These are phyloP conservation scores for Ophiocordyceps sinensis DNA, from an alignment of 2,329 filamentous ascomycete genomes.

Conservation along the genomic window DNA sequence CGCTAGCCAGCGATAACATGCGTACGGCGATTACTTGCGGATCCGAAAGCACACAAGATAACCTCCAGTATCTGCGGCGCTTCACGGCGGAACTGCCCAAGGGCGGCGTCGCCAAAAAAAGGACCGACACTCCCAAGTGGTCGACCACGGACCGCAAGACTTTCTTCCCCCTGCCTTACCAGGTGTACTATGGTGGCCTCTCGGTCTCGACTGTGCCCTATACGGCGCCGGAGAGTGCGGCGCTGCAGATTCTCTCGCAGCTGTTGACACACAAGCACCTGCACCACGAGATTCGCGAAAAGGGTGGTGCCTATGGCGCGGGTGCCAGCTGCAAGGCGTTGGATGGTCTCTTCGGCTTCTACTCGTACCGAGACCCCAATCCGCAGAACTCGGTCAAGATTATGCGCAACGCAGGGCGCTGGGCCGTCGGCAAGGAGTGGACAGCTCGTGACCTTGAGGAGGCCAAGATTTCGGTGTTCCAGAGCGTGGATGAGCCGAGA, in stretches of 20 bases:
- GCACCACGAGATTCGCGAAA: conserved; percentile 94
- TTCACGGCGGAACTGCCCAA: conserved; percentile 42
- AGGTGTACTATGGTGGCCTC: conserved; percentile 86
- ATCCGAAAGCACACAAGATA: conserved; percentile 51
- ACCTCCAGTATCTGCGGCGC: conserved; percentile 53
- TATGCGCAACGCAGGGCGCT: conserved; percentile 68
- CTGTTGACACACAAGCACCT: conserved; percentile 92
- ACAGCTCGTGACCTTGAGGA: conserved; percentile 78
- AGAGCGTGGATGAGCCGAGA: conserved; percentile 75
- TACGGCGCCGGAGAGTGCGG: conserved; percentile 56
- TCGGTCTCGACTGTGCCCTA: conserved; percentile 77
- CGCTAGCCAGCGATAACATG: conserved; percentile 53
- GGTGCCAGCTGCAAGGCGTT: conserved; percentile 71
- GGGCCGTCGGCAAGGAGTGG: conserved; percentile 73
- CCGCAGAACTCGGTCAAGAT: conserved; percentile 76
- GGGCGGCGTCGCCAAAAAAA: too few relatives aligned
- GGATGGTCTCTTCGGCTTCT: conserved; percentile 83
- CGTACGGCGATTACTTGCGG: conserved; percentile 82
- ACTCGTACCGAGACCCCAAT: conserved; percentile 93
- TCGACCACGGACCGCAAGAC: conserved; percentile 48
- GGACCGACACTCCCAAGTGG: conserved; percentile 8
- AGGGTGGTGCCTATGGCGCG: conserved; percentile 90
- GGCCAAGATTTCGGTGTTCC: conserved; percentile 90
- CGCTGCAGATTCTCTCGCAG: conserved; percentile 78
- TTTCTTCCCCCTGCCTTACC: conserved; percentile 90